phyloP scores from a whole-genome alignment of 2,329 filamentous ascomycete genomes.

The Xylaria sp. region DNA sequence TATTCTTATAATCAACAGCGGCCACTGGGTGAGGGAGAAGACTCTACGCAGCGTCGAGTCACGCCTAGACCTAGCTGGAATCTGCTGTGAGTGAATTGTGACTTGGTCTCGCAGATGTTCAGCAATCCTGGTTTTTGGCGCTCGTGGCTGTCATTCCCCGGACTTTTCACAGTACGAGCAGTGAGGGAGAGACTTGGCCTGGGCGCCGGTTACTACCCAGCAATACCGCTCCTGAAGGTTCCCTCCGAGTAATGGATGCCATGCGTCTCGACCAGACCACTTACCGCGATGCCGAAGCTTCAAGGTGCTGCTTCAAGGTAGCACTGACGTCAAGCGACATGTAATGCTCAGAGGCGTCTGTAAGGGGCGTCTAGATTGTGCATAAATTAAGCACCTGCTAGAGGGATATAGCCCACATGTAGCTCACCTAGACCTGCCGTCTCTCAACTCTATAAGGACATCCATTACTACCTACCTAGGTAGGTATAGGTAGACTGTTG shows the following conservation, averaged over 20 bases:
- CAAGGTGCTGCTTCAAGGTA: not conserved
- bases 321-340: not conserved
- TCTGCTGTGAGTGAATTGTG: not conserved
- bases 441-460: too few species aligned
- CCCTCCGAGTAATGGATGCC: too few species aligned
- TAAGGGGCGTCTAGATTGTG: too few species aligned
- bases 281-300: not conserved
- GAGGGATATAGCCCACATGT: too few species aligned
- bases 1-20: not conserved
- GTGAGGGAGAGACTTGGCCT: not conserved
- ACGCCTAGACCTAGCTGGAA: not conserved
- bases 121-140: too few species aligned
- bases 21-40: not conserved
- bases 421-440: too few species aligned
- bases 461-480: too few species aligned
- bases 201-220: not conserved
- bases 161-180: not conserved
- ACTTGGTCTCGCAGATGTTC: not conserved
- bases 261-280: not conserved
- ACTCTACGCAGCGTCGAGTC: not conserved
- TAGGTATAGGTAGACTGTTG: not conserved
- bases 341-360: not conserved
- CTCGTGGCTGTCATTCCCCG: not conserved
- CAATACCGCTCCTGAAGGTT: too few species aligned
- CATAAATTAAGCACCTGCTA: too few species aligned